Base-by-base conservation (phyloP, 495 filamentous ascomycete genomes). In the Haplographium delicatum region DNA sequence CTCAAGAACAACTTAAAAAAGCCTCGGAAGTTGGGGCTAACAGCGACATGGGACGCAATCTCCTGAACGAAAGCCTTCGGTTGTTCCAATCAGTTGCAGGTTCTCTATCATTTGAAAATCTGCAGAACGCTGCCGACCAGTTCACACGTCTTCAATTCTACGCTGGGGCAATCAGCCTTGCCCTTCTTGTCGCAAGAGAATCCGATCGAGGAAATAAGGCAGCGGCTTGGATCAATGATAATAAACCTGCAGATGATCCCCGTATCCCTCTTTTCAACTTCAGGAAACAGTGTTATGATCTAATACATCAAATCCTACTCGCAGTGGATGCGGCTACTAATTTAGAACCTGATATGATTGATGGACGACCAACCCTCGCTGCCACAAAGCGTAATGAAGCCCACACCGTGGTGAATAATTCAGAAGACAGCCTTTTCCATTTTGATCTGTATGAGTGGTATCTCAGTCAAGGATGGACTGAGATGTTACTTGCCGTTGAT, bases 381-480 rank as follows among this genome's bases (percentile, higher is more conserved):
- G 84, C 84, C 5, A 90, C 83, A 28, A 85, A 91, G 53, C 79
- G 85, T 53, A 78, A 77, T 45, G 93, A 99, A 67, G 91, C 93
- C 0, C 94, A 96, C 66, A 76, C 76, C 39, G 83, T 94, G 0
- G 85, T 97, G 60, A 84, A 93, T 60, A 80, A 74, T 39, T 96
- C 91, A 0, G 73, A 78, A 7, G 93, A 99, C 56, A 88, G 95
- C 56, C 82, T 95, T 1, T 99, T 97, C 68, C 81, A 97, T 64
- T 91, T 87, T 23, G 84, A 89, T 56, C 74, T 99, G 44, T 99
- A 96, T 62, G 93, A 96, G 51, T 99, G 94, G 94, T 96, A 97
- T 65, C 76, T 96, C 34, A 66, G 74, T 27, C 83, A 90, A 61
- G 83, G 84, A 28, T 88, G 86, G 80, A 83, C 72, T 22, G 88